phyloP scores from a whole-genome alignment of 495 filamentous ascomycete species.

The Aspergillus affinis region DNA sequence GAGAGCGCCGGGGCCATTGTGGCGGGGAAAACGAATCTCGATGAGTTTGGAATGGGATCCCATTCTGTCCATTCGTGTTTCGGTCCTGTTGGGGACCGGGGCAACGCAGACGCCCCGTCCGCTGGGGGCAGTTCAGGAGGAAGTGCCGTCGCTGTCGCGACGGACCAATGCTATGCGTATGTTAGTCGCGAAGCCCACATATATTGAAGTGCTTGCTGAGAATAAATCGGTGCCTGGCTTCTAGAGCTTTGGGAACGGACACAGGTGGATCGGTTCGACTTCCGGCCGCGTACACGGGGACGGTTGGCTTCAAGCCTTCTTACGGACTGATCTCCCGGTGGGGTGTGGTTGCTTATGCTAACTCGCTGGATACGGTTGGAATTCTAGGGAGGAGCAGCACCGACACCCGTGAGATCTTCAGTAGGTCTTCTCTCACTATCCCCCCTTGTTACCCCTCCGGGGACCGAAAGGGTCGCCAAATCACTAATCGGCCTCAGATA shows the following conservation, averaged over 20 bases:
- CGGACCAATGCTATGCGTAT: conserved; percentile 65
- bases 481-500: conserved; percentile 28
- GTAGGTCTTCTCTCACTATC: conserved; percentile 29
- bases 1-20: conserved; percentile 63
- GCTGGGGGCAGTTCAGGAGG: conserved; percentile 93
- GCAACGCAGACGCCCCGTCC: conserved; percentile 49
- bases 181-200: conserved; percentile 14
- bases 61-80: conserved; percentile 75
- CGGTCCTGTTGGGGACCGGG: conserved; percentile 59
- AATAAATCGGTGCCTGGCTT: conserved; percentile 1
- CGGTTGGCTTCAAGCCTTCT: conserved; percentile 90
- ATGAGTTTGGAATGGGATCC: conserved; percentile 98
- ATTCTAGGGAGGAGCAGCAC: conserved; percentile 59
- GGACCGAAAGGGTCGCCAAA: neutral
- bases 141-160: conserved; percentile 82
- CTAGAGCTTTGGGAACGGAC: conserved; percentile 83
- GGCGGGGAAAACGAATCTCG: conserved; percentile 84
- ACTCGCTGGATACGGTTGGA: conserved; percentile 93
- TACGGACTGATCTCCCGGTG: conserved; percentile 81
- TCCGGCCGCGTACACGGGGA: conserved; percentile 86
- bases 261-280: conserved; percentile 92
- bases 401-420: conserved; percentile 54
- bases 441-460: neutral
- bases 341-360: conserved; percentile 93
- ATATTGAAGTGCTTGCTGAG: conserved; percentile 8